Conservation (phyloP, 345 rosid genomes). For the Gossypium bickii region DNA sequence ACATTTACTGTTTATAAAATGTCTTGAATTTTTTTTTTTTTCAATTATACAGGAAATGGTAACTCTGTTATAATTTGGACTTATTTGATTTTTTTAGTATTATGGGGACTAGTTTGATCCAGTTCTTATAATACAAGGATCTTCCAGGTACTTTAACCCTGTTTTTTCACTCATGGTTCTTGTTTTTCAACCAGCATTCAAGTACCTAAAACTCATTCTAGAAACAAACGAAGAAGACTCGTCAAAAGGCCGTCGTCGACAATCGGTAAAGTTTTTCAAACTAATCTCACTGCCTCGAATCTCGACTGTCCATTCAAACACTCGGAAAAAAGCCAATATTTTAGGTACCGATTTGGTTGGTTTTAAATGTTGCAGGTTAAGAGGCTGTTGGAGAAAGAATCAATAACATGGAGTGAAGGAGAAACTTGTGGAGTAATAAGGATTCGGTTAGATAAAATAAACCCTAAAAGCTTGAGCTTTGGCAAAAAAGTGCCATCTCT, state of each 20-base stretch:
- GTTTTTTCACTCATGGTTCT: background rate
- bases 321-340: too few species aligned
- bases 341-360: background rate
- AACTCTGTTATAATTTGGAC: too few species aligned
- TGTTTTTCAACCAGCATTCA: slow-evolving; percentile 33
- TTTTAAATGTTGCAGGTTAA: slow-evolving; percentile 29
- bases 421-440: slow-evolving; percentile 32
- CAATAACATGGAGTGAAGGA: slow-evolving; percentile 45
- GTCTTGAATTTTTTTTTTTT: too few species aligned
- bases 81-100: too few species aligned
- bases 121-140: too few species aligned
- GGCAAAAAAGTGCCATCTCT: slow-evolving; percentile 17
- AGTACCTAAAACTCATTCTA: slow-evolving; percentile 46
- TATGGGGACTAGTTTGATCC: too few species aligned
- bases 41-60: too few species aligned
- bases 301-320: too few species aligned
- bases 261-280: slow-evolving; percentile 30
- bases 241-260: slow-evolving; percentile 42
- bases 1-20: too few species aligned
- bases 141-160: too few species aligned
- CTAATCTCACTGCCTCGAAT: too few species aligned
- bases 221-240: slow-evolving; percentile 33
- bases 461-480: slow-evolving; percentile 40
- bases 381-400: slow-evolving; percentile 49
- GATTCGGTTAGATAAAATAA: slow-evolving; percentile 36